Base-by-base conservation (phyloP, 2,329 filamentous ascomycete genomes). In the Penicillium hesseltinei region DNA sequence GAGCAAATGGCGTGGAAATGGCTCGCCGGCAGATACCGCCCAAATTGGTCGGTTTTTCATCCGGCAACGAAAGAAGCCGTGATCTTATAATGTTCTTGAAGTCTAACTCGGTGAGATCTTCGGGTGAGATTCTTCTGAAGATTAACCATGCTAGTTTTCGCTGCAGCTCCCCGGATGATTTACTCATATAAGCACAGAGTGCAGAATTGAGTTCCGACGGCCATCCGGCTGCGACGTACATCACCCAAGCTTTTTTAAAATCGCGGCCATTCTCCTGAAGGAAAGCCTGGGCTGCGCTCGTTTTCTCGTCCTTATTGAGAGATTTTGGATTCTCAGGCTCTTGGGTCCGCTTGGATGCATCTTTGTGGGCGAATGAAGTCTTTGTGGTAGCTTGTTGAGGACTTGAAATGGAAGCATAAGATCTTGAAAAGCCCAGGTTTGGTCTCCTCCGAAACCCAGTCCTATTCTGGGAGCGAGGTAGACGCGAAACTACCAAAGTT, bases 81-180 rank as follows among this genome's bases (percentile, higher is more conserved):
- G 81, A 76, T 43, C 71, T 71, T 23, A 80, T 74, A 27, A 78
- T 73, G 40, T 73, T 66, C 51, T 73, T 66, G 65, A 83, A 85
- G 51, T 80, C 76, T 5, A 71, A 69, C 8, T 70, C 62, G 2
- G 71, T 73, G 27, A 80, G 77, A 38, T 73, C 54, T 9, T 71
- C 53, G 1, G 58, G 25, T 4, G 73, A 65, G 27, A 83, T 74
- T 4, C 62, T 56, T 31, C 77, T 66, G 63, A 84, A 84, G 9
- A 84, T 58, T n/a, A 72, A 60, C 48, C 78, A 71, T 19, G 75
- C 71, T 46, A 79, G 76, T 57, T 73, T 72, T 47, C 79, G 76
- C 56, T 74, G 72, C 15, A 75, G 69, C 64, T 83, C 75, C 25
- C 73, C 48, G 3, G 66, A 36, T 11, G 80, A 81, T n/a, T 59